Evolutionary conservation across 768 basidiomycete genomes (phyloP).

Genomic region (Leccinum aurantiacum): DNA sequence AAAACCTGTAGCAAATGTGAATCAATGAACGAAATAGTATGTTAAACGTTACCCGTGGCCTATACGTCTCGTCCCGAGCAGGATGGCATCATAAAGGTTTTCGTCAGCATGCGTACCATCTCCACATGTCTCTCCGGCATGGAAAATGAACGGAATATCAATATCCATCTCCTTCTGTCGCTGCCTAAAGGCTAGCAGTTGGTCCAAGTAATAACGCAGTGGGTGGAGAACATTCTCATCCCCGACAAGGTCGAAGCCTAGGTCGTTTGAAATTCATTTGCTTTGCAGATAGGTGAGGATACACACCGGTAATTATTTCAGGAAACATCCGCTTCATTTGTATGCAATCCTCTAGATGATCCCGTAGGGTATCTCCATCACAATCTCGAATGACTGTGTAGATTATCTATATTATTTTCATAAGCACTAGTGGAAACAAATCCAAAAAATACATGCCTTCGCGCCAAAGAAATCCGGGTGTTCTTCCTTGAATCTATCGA

Average conservation of each 20-base stretch:
- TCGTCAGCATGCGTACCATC: conserved; percentile 70
- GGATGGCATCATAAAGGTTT: conserved; percentile 77
- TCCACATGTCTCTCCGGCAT: conserved; percentile 78
- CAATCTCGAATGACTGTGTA: conserved; percentile 63
- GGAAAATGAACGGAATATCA: conserved; percentile 70
- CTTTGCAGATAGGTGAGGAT: background rate
- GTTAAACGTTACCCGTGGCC: conserved; percentile 63
- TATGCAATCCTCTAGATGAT: conserved; percentile 75
- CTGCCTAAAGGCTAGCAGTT: conserved; percentile 57
- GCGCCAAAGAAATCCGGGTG: conserved; percentile 64
- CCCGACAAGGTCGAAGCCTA: conserved; percentile 83
- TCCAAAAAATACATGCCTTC: conserved; percentile 40
- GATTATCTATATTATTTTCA: conserved; percentile 51
- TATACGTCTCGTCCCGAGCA: conserved; percentile 76
- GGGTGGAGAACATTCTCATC: conserved; percentile 63
- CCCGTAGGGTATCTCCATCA: conserved; percentile 54
- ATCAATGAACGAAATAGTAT: background rate
- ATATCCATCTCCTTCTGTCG: conserved; percentile 57
- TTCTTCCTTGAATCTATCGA: conserved; percentile 57
- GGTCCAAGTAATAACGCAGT: conserved; percentile 60
- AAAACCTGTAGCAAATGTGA: conserved; percentile 47
- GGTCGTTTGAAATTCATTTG: background rate
- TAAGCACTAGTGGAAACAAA: background rate
- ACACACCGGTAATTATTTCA: conserved; percentile 62
- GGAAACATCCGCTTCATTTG: conserved; percentile 72